Evolutionary conservation across 1,139 yeast genomes (phyloP), one percentile per base, ranked within the genome.

Genomic region (Saccharomyces pastorianus): DNA sequence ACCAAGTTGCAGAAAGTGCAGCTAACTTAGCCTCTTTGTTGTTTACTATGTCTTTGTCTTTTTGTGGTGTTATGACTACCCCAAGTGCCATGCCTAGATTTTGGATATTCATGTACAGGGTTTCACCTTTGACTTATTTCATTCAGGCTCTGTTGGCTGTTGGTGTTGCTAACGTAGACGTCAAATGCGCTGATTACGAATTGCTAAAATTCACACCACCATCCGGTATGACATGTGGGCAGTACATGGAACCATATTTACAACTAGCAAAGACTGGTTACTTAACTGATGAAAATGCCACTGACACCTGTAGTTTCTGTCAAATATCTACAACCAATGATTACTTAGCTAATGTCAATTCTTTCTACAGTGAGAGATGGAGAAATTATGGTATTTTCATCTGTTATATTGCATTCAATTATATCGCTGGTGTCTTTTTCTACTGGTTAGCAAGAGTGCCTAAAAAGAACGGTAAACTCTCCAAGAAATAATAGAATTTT

Each of bases 361-460:
- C 82, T 26, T 50, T 62, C 1, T 80, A 75, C 63, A 51, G 65
- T 14, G 72, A 76, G 57, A 76, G 80, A 67, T 83, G 89, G 85
- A 78, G 89, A 75, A 79, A 85, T 66, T 74, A 76, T 58, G 91
- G 90, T 65, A 75, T 83, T 53, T 78, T 79, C 61, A 54, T 64
- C 28, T 57, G 59, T 34, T 65, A 51, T 53, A 65, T 65, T 60
- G 67, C 69, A 46, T 74, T 85, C 67, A 83, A 86, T 66, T 70
- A 79, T 47, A 53, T 66, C 47, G 73, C 74, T 25, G 78, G 85
- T 7, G 65, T 83, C 27, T 69, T 78, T 66, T 71, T 85, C 52
- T 87, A 85, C 72, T 87, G 88, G 85, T 69, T 84, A 50, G 81
- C 82, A 20, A 81, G 95, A 73, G 95, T 87, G 55, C 95, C 95